Percentiles rank a stretch among this genome's conserved stretches.
phyloP scores from a whole-genome alignment of 257 asterid species.

The Perilla frutescens region DNA sequence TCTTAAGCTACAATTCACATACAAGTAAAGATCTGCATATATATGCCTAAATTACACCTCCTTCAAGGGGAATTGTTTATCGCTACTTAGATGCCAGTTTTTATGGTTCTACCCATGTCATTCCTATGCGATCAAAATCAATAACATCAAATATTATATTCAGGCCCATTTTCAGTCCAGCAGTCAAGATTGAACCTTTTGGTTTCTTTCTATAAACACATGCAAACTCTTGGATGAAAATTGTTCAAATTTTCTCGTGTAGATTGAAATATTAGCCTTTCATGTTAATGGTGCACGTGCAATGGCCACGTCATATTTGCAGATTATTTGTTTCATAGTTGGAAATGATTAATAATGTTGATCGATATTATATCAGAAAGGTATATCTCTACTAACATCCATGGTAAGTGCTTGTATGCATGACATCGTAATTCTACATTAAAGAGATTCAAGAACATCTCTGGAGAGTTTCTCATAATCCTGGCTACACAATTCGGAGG shows the following conservation, averaged over 20 bases:
- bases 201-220: neutral
- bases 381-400: neutral
- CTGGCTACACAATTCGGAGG: slow-evolving; percentile 15
- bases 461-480: slow-evolving; percentile 11
- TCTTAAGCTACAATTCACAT: too few relatives aligned
- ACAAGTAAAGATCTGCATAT: too few relatives aligned
- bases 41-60: too few relatives aligned
- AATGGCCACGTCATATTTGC: slow-evolving; percentile 14
- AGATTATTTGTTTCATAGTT: slow-evolving; percentile 7
- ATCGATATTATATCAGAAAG: slow-evolving; percentile 15
- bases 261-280: neutral
- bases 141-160: neutral
- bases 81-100: too few relatives aligned
- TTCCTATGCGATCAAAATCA: slow-evolving; percentile 13
- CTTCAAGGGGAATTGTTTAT: too few relatives aligned
- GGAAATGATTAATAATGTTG: slow-evolving; percentile 23
- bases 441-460: slow-evolving; percentile 15
- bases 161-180: neutral
- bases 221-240: neutral
- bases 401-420: neutral
- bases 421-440: neutral
- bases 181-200: neutral
- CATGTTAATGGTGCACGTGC: neutral
- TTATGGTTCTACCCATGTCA: neutral
- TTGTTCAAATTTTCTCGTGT: neutral